Evolutionary conservation across 139 green algal species (phyloP).

Genomic region (Tetradesmus lagerheimii): DNA sequence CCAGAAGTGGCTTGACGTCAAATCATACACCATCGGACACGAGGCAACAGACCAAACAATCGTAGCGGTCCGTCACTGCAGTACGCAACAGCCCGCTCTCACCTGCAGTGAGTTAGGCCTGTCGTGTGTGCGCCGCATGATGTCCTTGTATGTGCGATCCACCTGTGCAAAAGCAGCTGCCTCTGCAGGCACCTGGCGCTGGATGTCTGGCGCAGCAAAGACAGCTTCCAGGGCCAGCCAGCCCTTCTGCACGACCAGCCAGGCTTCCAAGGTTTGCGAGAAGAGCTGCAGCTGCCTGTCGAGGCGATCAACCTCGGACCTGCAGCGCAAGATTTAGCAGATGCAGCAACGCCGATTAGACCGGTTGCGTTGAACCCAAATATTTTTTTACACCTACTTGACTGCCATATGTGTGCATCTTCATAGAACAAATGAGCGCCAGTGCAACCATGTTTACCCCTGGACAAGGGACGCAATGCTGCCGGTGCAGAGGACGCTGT

Average conservation of each 20-base stretch:
- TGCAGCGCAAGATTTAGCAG: neutral
- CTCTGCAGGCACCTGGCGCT: constrained; percentile 82
- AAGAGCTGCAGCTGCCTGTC: constrained; percentile 75
- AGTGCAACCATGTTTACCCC: too few relatives aligned
- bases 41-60: too few relatives aligned
- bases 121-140: constrained; percentile 80
- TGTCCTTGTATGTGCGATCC: constrained; percentile 83
- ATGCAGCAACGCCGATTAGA: neutral
- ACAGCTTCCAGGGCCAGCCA: constrained; percentile 88
- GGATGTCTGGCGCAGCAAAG: constrained; percentile 77
- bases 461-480: too few relatives aligned
- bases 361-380: too few relatives aligned
- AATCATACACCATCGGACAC: too few relatives aligned
- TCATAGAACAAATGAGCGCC: too few relatives aligned
- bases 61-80: too few relatives aligned
- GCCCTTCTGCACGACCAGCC: constrained; percentile 73
- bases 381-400: too few relatives aligned
- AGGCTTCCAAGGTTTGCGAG: constrained; percentile 72
- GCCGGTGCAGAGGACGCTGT: too few relatives aligned
- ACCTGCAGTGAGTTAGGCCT: constrained; percentile 72
- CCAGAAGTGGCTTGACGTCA: too few relatives aligned
- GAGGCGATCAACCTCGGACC: constrained; percentile 77
- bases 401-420: too few relatives aligned
- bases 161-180: constrained; percentile 64
- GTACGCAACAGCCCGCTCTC: neutral